These are phyloP conservation scores for Paraurostyla sp. DNA, from an alignment of 73 alveolate species.

Conservation along the genomic window DNA sequence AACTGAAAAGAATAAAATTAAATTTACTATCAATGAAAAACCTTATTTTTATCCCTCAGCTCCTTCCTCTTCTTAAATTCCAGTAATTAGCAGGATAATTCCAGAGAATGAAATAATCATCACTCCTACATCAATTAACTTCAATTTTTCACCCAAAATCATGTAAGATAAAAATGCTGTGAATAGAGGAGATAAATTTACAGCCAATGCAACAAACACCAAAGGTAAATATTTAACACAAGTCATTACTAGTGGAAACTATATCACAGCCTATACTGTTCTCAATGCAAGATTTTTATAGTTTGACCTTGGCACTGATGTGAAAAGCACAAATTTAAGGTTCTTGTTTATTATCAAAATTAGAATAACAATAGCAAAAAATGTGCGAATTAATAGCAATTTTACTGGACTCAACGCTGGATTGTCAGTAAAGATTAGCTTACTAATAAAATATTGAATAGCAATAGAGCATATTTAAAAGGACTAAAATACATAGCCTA, in stretches of 20 bases:
- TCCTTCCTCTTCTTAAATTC: background rate
- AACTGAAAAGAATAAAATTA: too few relatives aligned
- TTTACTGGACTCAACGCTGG: background rate
- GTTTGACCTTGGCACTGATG: slow-evolving; percentile 3
- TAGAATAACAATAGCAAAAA: background rate
- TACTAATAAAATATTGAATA: slow-evolving; percentile 12
- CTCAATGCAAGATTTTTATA: background rate
- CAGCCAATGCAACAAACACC: slow-evolving; percentile 32
- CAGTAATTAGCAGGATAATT: slow-evolving; percentile 1
- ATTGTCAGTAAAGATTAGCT: background rate
- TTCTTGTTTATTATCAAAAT: background rate
- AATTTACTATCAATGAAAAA: too few relatives aligned
- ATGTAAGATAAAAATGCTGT: slow-evolving; percentile 32
- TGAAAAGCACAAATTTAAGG: background rate
- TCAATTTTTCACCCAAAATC: background rate
- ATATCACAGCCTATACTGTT: background rate
- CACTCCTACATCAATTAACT: background rate
- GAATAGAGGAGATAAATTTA: slow-evolving; percentile 15
- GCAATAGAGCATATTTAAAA: background rate
- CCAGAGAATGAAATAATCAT: slow-evolving; percentile 18
- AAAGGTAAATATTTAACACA: slow-evolving; percentile 27
- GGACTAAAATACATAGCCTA: slow-evolving; percentile 6
- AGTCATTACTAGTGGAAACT: background rate
- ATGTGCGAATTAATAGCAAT: slow-evolving; percentile 11
- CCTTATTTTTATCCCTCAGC: too few relatives aligned